These are phyloP conservation scores for Mucor racemosus DNA, from an alignment of 371 early-diverging fungal species.

Conservation along the genomic window DNA sequence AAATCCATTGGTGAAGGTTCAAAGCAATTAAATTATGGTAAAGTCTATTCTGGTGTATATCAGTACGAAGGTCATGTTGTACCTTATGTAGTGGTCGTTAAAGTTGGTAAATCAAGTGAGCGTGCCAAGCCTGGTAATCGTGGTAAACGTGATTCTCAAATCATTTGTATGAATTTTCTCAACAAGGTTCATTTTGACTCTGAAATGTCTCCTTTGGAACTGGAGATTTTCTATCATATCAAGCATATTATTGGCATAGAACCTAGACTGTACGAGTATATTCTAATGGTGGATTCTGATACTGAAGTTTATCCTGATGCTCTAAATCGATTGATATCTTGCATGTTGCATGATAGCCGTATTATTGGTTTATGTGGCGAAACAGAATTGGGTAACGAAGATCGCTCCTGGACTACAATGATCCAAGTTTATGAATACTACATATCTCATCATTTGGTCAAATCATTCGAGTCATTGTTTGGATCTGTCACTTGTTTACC, in stretches of 20 bases:
- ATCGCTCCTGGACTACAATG: conserved; percentile 94
- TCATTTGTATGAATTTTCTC: conserved; percentile 97
- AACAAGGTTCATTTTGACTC: conserved; percentile 92
- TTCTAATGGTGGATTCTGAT: conserved; percentile 97
- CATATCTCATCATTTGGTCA: conserved; percentile 96
- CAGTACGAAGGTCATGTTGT: conserved; percentile 83
- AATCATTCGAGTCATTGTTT: conserved; percentile 99
- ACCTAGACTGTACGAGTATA: conserved; percentile 88
- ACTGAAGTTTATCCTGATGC: conserved; percentile 85
- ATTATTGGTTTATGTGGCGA: conserved; percentile 95
- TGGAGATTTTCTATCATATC: conserved; percentile 92
- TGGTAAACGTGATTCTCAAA: conserved; percentile 99
- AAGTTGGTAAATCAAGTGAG: conserved; percentile 83
- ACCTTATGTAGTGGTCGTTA: conserved; percentile 93
- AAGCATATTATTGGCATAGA: conserved; percentile 89
- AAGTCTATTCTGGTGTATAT: conserved; percentile 96
- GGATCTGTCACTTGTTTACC: conserved; percentile 96
- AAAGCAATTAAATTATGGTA: conserved; percentile 92
- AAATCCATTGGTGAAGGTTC: conserved; percentile 87
- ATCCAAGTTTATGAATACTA: conserved; percentile 99
- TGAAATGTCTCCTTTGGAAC: conserved; percentile 88
- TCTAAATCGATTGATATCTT: conserved; percentile 79
- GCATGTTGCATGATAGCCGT: conserved; percentile 81
- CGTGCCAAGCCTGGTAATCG: conserved; percentile 90
- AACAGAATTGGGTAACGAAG: conserved; percentile 87